Evolutionary conservation across 176 grass and related monocot species (phyloP), one percentile per base, ranked within the genome.

Genomic region (Rhipidocladum racemiflorum): DNA sequence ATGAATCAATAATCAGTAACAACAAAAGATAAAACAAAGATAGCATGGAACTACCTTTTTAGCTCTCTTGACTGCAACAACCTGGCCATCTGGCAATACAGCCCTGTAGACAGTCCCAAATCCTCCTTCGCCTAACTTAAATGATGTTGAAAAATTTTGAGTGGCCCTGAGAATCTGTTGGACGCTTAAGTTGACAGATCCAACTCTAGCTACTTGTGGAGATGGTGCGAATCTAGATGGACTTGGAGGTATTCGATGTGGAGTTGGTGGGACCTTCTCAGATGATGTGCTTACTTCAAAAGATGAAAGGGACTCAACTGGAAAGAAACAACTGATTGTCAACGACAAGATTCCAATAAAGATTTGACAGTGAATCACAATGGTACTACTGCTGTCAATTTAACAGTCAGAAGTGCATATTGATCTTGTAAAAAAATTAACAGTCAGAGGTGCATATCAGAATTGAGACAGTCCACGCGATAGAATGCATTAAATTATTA

Each of bases 41-140:
- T 60, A 42, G 61, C n/a, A 25, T 18, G n/a, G 17, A 48, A 85
- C 30, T 86, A 99, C 97, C 97, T 99, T 95, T 81, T 99, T 99
- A 72, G 97, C 97, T 85, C 97, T 90, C 87, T 99, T 95, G 82
- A 95, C 76, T 48, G 97, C 97, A 81, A 95, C 87, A 83, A 89
- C 82, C 24, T 79, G 85, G 69, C 92, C 87, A 87, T 90, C 93
- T 25, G 97, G 70, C 77, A 99, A 85, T 59, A 91, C 73, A 70
- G 91, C 93, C 68, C 79, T 93, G 83, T 99, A 99, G 11, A 99
- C 97, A 54, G 89, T 95, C 54, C 93, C 97, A 88, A 95, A 99
- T 72, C 97, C 97, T 82, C 97, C 97, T 93, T 95, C 93, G 1
- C 92, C 97, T 76, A 99, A 91, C 55, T 91, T 99, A 65, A 93